Conservation (phyloP, 2,329 filamentous ascomycete species). For the Ophiostoma sp. region DNA sequence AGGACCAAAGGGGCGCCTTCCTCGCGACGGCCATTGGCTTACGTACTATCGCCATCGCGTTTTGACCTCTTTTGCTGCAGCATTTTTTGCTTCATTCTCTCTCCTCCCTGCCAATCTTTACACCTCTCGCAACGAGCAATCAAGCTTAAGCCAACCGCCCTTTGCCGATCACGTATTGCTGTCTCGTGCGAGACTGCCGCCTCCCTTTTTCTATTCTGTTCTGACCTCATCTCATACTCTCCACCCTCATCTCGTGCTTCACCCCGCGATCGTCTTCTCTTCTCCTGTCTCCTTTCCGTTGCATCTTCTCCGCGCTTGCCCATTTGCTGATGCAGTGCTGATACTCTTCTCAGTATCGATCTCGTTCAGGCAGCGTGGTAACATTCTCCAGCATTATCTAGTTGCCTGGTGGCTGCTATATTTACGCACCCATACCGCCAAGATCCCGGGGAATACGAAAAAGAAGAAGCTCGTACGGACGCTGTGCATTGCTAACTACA, state of each 20-base stretch:
- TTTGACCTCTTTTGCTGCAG: not conserved
- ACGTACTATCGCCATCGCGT: slow-evolving; percentile 1
- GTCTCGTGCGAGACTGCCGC: not conserved
- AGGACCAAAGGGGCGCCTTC: slow-evolving; percentile 4
- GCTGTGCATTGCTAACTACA: not conserved
- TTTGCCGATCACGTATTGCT: not conserved
- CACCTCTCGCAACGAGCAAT: not conserved
- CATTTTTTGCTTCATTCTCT: not conserved
- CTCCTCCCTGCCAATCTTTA: not conserved
- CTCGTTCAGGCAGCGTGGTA: not conserved
- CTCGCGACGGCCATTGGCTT: not conserved
- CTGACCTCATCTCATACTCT: slow-evolving; percentile 6
- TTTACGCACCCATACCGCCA: slow-evolving; percentile 2
- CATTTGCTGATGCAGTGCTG: slow-evolving; percentile 5
- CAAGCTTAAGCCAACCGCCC: not conserved
- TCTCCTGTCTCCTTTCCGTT: not conserved
- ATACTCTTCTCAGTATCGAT: not conserved
- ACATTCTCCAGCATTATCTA: not conserved
- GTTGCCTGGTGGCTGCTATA: not conserved
- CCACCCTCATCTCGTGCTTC: slow-evolving; percentile 10
- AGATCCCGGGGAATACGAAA: not conserved
- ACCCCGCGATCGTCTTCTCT: not conserved
- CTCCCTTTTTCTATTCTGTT: slow-evolving; percentile 10
- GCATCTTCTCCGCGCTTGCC: not conserved
- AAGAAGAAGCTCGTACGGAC: not conserved